Evolutionary conservation across 495 filamentous ascomycete species (phyloP).

Genomic region (Hyaloscypha finlandica): DNA sequence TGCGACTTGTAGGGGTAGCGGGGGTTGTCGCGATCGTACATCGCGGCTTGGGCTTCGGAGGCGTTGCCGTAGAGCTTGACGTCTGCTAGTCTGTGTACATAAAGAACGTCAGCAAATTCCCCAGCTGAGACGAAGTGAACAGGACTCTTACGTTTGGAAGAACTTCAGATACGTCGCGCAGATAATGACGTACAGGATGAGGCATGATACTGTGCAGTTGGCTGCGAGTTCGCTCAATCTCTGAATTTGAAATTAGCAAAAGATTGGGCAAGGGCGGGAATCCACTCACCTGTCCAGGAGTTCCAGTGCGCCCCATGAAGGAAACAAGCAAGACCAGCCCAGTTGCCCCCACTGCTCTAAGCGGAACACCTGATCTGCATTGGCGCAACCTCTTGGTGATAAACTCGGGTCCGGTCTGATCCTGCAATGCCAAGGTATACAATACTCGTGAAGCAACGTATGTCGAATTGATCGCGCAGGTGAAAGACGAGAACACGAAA

Average conservation of each 20-base stretch:
- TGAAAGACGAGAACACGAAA: constrained; percentile 50
- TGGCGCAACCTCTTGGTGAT: constrained; percentile 38
- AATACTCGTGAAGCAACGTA: constrained; percentile 49
- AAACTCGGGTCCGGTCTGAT: constrained; percentile 42
- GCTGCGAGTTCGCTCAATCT: constrained; percentile 43
- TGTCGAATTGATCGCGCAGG: constrained; percentile 47
- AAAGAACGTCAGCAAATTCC: background rate
- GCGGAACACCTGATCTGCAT: constrained; percentile 49
- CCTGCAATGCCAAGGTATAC: constrained; percentile 47
- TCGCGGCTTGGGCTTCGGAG: constrained; percentile 38
- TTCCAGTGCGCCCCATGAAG: constrained; percentile 46
- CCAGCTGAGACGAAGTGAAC: background rate
- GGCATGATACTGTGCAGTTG: constrained; percentile 47
- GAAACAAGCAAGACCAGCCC: constrained; percentile 46
- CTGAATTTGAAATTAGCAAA: constrained; percentile 20
- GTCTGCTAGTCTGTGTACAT: constrained; percentile 32
- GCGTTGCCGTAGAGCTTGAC: constrained; percentile 38
- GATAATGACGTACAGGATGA: constrained; percentile 46
- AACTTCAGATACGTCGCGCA: constrained; percentile 47
- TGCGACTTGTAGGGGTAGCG: constrained; percentile 51
- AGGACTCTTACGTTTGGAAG: constrained; percentile 38
- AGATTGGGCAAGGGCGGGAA: background rate
- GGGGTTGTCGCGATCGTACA: constrained; percentile 45
- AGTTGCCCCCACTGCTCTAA: constrained; percentile 49
- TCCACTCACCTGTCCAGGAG: constrained; percentile 38